Base-by-base conservation (phyloP, 257 asterid species). In the Ocimum tenuiflorum region DNA sequence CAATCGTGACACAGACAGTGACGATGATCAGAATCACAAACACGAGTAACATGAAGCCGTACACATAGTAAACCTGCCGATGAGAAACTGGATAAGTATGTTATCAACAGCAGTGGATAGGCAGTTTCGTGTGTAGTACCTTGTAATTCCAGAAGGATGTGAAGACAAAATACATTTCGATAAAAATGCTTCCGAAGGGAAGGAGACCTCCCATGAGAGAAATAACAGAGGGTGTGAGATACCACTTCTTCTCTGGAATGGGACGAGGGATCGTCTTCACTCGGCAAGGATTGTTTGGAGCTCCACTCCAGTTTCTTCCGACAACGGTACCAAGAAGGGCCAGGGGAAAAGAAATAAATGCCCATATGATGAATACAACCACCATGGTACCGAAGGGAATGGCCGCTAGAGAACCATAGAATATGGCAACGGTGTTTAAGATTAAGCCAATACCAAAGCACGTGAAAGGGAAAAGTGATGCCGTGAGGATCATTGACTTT, bases 251-350 rank as follows among this genome's bases (percentile, higher is more conserved):
- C 81, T 87, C 97, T 3, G 98, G 98, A 49, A 92, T 89, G 38
- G 97, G 98, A 57, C 96, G 96, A 18, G 96, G 96, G 58, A 88
- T 88, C 35, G 96, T 88, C 83, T 88, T 88, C 53, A 88, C 94
- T 39, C 94, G 82, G 79, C 96, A 88, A 60, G 96, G 96, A 75
- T 85, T 88, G 78, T 88, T 82, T 42, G 94, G 95, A 1, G 88
- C 75, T 19, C 95, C 91, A 70, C 88, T 82, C 88, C 88, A 85
- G 71, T 87, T 90, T 84, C 90, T 82, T 73, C 96, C 96, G 49
- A 85, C 80, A 73, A 87, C 85, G 50, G 95, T 87, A 14, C 97
- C 97, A 71, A 90, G 85, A 84, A 87, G 88, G 49, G 89, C 97
- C 72, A 87, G 75, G 8, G 97, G 97, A 35, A 87, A 90, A 36